Evolutionary conservation across 331 rosid genomes (phyloP).

Genomic region (Quercus phellos): DNA sequence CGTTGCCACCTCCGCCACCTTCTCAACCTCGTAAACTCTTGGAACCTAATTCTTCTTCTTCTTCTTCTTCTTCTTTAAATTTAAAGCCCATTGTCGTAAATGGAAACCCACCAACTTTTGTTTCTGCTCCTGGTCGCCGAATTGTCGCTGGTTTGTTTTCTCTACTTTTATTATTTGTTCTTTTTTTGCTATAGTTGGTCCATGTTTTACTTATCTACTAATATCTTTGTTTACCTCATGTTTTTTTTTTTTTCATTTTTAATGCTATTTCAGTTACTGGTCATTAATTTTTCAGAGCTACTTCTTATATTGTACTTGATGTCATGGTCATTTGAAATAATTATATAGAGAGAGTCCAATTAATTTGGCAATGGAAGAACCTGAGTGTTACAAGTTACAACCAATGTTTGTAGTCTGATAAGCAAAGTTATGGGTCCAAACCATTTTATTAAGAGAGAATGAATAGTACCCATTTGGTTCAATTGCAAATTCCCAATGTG

Average conservation of each 20-base stretch:
- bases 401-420: too few relatives aligned
- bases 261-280: not conserved
- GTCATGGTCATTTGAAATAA: not conserved
- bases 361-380: not conserved
- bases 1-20: slow-evolving; percentile 47
- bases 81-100: slow-evolving; percentile 69
- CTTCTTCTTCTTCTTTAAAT: slow-evolving; percentile 36
- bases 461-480: not conserved
- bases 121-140: slow-evolving; percentile 91
- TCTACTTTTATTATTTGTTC: not conserved
- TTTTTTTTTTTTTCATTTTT: not conserved
- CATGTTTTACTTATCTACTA: not conserved
- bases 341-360: not conserved
- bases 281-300: not conserved
- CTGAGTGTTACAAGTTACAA: too few relatives aligned
- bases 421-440: too few relatives aligned
- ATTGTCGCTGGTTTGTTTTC: slow-evolving; percentile 72
- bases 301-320: not conserved
- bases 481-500: slow-evolving; percentile 13
- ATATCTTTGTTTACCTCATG: not conserved
- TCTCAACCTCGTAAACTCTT: slow-evolving; percentile 50
- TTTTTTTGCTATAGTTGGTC: not conserved
- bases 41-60: slow-evolving; percentile 23
- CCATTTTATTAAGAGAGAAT: too few relatives aligned
- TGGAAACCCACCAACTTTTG: slow-evolving; percentile 84